Conservation (phyloP, 2,329 filamentous ascomycete species). For the Colletotrichum shisoi region DNA sequence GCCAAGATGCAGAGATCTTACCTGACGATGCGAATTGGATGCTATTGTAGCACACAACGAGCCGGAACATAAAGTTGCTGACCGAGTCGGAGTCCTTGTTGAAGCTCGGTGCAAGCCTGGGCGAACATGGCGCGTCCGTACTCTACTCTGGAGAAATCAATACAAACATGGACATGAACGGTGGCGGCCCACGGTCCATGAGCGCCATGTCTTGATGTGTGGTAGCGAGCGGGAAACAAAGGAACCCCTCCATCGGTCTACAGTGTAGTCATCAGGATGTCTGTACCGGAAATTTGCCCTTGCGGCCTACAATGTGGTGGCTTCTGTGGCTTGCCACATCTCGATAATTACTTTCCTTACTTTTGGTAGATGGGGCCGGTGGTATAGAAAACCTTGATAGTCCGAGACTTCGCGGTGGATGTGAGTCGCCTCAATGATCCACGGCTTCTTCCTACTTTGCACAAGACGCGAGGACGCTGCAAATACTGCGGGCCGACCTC, state of each 20-base stretch:
- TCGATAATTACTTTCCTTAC: not conserved
- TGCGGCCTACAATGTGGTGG: not conserved
- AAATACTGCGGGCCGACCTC: slow-evolving; percentile 23
- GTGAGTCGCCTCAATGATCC: slow-evolving; percentile 9
- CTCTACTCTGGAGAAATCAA: not conserved
- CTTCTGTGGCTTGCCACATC: slow-evolving; percentile 25
- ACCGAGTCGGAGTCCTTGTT: slow-evolving; percentile 14
- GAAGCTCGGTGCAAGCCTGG: slow-evolving; percentile 19
- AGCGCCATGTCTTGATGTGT: slow-evolving; percentile 36
- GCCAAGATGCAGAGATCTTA: slow-evolving; percentile 34
- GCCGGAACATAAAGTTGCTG: slow-evolving; percentile 24
- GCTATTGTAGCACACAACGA: slow-evolving; percentile 22
- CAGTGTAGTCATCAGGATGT: slow-evolving; percentile 11
- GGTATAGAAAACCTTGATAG: slow-evolving; percentile 6
- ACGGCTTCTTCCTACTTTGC: slow-evolving; percentile 28
- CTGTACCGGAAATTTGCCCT: slow-evolving; percentile 27
- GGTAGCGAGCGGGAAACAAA: slow-evolving; percentile 34
- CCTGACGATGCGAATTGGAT: slow-evolving; percentile 28
- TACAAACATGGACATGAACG: slow-evolving; percentile 13
- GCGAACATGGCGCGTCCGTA: slow-evolving; percentile 3
- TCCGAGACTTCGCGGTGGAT: slow-evolving; percentile 20
- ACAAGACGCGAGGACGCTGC: slow-evolving; percentile 27
- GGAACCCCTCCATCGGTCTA: slow-evolving; percentile 20
- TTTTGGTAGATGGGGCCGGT: not conserved
- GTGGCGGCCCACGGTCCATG: slow-evolving; percentile 29